Conservation (phyloP, 257 asterid species). For the Solanum bukasovii region DNA sequence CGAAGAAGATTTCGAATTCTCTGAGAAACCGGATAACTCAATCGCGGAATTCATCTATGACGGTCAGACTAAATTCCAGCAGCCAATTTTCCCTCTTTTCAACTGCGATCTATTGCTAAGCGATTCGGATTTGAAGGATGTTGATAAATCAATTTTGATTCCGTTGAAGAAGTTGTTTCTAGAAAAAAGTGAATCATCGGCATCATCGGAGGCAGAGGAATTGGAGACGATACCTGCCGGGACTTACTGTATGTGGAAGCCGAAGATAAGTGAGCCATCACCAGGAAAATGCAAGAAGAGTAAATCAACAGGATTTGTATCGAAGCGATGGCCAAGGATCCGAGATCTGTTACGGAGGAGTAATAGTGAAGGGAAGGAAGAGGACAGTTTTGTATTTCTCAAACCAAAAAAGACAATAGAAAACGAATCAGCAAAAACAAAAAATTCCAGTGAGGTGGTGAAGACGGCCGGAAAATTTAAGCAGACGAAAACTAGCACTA, state of each 20-base stretch:
- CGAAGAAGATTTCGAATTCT: constrained; percentile 64
- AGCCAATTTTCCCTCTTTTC: constrained; percentile 25
- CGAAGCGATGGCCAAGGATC: constrained; percentile 8
- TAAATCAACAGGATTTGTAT: constrained; percentile 8
- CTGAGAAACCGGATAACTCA: constrained; percentile 10
- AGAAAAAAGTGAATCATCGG: neutral
- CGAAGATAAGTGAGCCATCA: neutral
- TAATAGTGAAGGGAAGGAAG: constrained; percentile 10
- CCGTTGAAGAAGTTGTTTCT: constrained; percentile 18
- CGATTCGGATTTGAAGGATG: neutral
- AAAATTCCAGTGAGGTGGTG: neutral
- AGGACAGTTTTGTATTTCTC: constrained; percentile 5
- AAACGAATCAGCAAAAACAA: neutral
- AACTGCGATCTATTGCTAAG: constrained; percentile 9
- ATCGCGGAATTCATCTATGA: constrained; percentile 14
- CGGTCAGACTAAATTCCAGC: constrained; percentile 11
- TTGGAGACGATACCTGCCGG: constrained; percentile 10
- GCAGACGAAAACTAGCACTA: neutral
- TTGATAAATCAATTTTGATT: neutral
- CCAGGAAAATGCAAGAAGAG: constrained; percentile 13
- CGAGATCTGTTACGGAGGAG: constrained; percentile 13
- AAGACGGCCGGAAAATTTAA: neutral
- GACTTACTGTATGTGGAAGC: constrained; percentile 22
- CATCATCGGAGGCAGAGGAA: constrained; percentile 6
- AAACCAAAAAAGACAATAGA: neutral